Evolutionary conservation across 1,139 yeast species (phyloP), one percentile per base, ranked within the genome.

Genomic region (Blastobotrys indianensis): DNA sequence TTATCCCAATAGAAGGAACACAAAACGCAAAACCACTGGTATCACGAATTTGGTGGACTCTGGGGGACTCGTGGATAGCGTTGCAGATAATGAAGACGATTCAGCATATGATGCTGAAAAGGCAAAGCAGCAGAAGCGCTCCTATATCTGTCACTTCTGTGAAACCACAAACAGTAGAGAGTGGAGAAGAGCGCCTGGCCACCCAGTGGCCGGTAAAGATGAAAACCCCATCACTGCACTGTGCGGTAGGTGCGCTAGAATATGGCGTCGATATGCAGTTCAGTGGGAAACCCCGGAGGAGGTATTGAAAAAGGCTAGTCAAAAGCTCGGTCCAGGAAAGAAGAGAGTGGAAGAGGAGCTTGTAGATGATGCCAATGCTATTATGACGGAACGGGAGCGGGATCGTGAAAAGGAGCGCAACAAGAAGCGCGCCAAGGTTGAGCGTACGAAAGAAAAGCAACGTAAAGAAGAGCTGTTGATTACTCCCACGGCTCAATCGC

Each of bases 191-290:
- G 77, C 83, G 1, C 83, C 94, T 0, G 94, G 94, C 0, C 70
- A 65, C 51, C 59, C 67, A 1, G 77, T 74, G 37, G 74, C 72
- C 0, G 66, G 61, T 3, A 51, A 59, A 4, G 52, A 51, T 2
- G 60, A 59, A 5, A 59, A 61, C 23, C 63, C 65, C 2, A 51
- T 73, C 1, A 62, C 70, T 9, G 96, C 88, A 0, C 68, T 92
- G 13, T 92, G 98, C 62, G 68, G 76, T 41, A 72, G 97, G 46
- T 92, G 98, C 69, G 96, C 97, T 0, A 73, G 82, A 48, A 63
- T 92, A 36, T 92, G 98, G 98, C 73, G 96, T 61, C 70, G 94
- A 37, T 92, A 92, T 62, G 97, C 90, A 0, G 82, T 85, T 1
- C 72, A 73, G n/a, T 92, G 98, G 97, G 88, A 82, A 54, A 79